Evolutionary conservation across 2,329 filamentous ascomycete genomes (phyloP), one percentile per base, ranked within the genome.

Genomic region (Aspergillus vadensis): DNA sequence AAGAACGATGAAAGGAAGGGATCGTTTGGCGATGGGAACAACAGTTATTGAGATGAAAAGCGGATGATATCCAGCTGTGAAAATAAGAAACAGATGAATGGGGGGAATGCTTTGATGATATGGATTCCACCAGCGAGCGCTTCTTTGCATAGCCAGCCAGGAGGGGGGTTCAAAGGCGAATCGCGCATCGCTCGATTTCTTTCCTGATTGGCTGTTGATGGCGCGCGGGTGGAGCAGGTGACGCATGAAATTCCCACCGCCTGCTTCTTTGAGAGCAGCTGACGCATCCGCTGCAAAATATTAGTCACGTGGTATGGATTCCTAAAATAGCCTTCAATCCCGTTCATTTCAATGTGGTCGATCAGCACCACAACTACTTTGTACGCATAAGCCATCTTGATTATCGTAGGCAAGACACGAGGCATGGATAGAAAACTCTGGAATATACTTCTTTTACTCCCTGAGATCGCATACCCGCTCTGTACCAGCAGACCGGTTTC

Each of bases 161-260:
- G 47, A 50, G 47, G 47, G 47, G 47, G 47, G 30, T 36, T 36
- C 54, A 39, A 25, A 56, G 43, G 30, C 38, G 43, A 44, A 47
- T 44, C 41, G 55, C 55, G 44, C 43, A 47, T 57, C 44, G 19
- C 44, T 19, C 8, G 43, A 19, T 27, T 32, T 14, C 43, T 44
- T 30, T 25, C 14, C 43, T 59, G 49, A 53, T 61, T 61, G 48
- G 59, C 49, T 32, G 15, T 5, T 9, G 21, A 12, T 10, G 9
- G 21, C 47, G 36, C 17, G 17, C 23, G 14, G 39, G 38, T 53
- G 56, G 57, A 53, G 57, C 57, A 44, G 57, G 44, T 59, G 57
- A 59, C 49, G 57, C 49, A 58, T 25, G 27, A 23, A 4, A 4
- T 15, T 14, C n/a, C 27, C 56, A 36, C 30, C 47, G 47, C 48